Percentiles rank a stretch among this genome's conserved stretches.
Conservation (phyloP, 1,139 yeast species). For the Pichia cactophila region DNA sequence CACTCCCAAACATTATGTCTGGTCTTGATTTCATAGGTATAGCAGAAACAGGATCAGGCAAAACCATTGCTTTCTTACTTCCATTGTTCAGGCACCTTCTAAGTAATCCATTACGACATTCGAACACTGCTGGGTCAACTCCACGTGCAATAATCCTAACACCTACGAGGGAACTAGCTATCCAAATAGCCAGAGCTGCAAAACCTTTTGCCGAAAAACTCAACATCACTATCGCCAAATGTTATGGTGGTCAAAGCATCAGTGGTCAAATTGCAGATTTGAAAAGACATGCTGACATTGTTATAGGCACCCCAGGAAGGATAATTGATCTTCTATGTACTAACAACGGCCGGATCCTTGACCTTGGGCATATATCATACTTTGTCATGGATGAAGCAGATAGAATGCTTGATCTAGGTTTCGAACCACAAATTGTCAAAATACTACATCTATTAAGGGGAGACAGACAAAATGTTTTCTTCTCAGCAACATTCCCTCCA, state of each 20-base stretch:
- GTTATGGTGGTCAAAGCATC: constrained; percentile 91
- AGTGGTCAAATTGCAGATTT: constrained; percentile 75
- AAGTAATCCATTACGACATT: constrained; percentile 16
- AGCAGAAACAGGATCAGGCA: constrained; percentile 96
- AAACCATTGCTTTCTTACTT: constrained; percentile 78
- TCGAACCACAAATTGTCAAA: constrained; percentile 91
- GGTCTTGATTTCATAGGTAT: constrained; percentile 90
- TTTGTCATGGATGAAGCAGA: constrained; percentile 95
- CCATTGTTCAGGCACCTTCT: constrained; percentile 82
- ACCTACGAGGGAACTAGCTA: constrained; percentile 90
- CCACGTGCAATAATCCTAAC: constrained; percentile 78
- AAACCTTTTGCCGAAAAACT: constrained; percentile 47
- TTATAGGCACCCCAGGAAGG: constrained; percentile 95
- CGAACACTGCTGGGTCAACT: constrained; percentile 35
- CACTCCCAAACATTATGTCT: constrained; percentile 82
- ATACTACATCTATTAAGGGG: constrained; percentile 74
- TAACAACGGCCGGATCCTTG: constrained; percentile 72
- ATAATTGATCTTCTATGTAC: constrained; percentile 83
- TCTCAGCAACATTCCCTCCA: constrained; percentile 89
- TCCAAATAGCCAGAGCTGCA: constrained; percentile 72
- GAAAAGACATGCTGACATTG: constrained; percentile 70
- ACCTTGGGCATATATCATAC: constrained; percentile 63
- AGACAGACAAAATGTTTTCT: constrained; percentile 84
- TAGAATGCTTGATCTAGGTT: constrained; percentile 94
- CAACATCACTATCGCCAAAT: constrained; percentile 56